These are phyloP conservation scores for Boletus holoroseus DNA, from an alignment of 1,284 basidiomycete genomes.

Conservation along the genomic window DNA sequence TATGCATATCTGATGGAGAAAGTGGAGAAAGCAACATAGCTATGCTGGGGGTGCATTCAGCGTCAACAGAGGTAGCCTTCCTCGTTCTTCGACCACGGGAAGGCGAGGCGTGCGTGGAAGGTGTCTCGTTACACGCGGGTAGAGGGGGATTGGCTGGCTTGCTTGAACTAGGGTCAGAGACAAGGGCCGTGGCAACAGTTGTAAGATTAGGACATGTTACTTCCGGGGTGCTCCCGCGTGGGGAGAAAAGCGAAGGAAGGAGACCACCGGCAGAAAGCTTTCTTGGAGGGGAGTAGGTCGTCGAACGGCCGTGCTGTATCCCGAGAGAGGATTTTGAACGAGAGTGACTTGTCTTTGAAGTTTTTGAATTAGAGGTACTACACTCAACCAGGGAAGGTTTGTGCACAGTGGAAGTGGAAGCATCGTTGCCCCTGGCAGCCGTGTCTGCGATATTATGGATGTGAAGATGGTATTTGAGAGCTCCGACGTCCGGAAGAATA, in stretches of 20 bases:
- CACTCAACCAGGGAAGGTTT: constrained; percentile 2
- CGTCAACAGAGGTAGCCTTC: constrained; percentile 11
- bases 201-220: constrained; percentile 11
- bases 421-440: background rate
- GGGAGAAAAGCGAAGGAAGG: constrained; percentile 16
- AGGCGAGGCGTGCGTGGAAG: background rate
- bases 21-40: constrained; percentile 28
- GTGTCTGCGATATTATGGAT: constrained; percentile 50
- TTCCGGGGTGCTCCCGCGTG: constrained; percentile 3
- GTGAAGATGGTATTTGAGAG: constrained; percentile 53
- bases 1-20: constrained; percentile 14
- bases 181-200: constrained; percentile 12
- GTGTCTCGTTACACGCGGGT: background rate
- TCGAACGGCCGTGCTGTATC: background rate
- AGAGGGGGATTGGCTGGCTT: background rate
- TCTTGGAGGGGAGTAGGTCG: constrained; percentile 5
- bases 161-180: constrained; percentile 3
- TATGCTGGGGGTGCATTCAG: constrained; percentile 11
- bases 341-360: constrained; percentile 7
- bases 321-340: constrained; percentile 22
- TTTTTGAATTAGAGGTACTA: background rate
- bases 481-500: constrained; percentile 41
- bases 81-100: constrained; percentile 17
- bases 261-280: constrained; percentile 18
- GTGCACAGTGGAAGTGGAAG: background rate